These are phyloP conservation scores for Penicillium sp. DNA, from an alignment of 2,329 filamentous ascomycete genomes.

Conservation along the genomic window DNA sequence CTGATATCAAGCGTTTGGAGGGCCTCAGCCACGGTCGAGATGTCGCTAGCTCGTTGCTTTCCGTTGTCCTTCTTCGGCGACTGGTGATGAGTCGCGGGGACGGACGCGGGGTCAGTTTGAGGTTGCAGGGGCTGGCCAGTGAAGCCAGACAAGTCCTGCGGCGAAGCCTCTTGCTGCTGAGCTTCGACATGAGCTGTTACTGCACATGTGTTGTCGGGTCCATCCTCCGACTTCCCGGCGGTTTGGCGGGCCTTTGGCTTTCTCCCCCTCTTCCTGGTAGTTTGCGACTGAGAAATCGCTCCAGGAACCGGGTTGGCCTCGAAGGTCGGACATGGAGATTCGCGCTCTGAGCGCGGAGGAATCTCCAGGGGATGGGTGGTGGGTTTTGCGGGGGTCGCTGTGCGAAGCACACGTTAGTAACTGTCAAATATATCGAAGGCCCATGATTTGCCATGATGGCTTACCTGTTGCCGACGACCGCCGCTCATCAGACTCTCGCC, in stretches of 20 bases:
- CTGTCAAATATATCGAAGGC: neutral
- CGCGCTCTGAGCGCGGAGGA: neutral
- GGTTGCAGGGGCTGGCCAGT: slow-evolving; percentile 6
- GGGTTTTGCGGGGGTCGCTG: neutral
- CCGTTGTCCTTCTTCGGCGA: neutral
- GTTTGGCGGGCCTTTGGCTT: neutral
- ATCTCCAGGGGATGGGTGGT: neutral
- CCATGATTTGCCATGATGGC: neutral
- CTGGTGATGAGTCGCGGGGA: neutral
- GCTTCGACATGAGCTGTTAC: neutral
- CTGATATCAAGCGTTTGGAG: neutral
- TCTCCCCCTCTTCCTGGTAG: neutral
- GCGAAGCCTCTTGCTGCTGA: neutral
- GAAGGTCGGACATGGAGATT: neutral
- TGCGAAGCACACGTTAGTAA: neutral
- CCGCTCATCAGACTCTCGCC: neutral
- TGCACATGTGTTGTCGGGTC: neutral
- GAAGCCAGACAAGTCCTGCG: neutral
- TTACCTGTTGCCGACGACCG: neutral
- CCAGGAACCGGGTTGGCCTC: neutral
- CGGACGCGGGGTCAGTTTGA: neutral
- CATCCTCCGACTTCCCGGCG: neutral
- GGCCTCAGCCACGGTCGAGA: neutral
- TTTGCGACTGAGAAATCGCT: neutral
- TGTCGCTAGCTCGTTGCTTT: neutral